phyloP scores from a whole-genome alignment of 768 basidiomycete genomes.

The Coprinopsis strossmayeri region DNA sequence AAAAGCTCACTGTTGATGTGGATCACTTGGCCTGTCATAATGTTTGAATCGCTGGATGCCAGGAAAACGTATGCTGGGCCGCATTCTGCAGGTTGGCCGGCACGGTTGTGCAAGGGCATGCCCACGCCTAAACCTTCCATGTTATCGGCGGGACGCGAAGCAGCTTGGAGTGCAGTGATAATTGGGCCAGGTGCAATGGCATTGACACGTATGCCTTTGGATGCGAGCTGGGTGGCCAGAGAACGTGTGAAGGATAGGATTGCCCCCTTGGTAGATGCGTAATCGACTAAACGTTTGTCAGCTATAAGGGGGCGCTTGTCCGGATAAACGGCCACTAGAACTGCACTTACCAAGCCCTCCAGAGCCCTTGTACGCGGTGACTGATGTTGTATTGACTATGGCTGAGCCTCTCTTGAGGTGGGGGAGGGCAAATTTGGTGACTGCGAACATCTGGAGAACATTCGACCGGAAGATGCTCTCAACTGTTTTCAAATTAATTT shows the following conservation, averaged over 20 bases:
- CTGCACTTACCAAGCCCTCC: conserved; percentile 18
- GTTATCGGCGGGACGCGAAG: conserved; percentile 43
- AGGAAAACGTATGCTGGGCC: conserved; percentile 51
- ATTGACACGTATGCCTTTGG: conserved; percentile 54
- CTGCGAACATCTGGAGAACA: conserved; percentile 52
- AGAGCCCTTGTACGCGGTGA: conserved; percentile 43
- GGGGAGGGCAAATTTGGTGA: conserved; percentile 50
- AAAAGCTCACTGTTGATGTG: conserved; percentile 26
- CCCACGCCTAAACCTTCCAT: conserved; percentile 51
- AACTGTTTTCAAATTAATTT: conserved; percentile 46
- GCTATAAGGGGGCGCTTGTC: too few relatives aligned
- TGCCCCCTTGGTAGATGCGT: conserved; percentile 55
- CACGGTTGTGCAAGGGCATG: conserved; percentile 40
- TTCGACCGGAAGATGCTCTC: conserved; percentile 51
- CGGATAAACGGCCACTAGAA: too few relatives aligned
- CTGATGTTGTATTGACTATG: conserved; percentile 59
- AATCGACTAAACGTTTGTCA: conserved; percentile 38
- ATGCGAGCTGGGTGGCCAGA: conserved; percentile 43
- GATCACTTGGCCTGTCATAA: conserved; percentile 31
- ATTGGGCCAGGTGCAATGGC: conserved; percentile 49
- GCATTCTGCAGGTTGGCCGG: conserved; percentile 46
- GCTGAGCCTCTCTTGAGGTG: conserved; percentile 50
- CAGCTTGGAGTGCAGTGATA: conserved; percentile 52
- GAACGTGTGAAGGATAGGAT: conserved; percentile 52
- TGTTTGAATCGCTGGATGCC: conserved; percentile 35